These are phyloP conservation scores for Wilhelminamyces savonicus DNA, from an alignment of 805 yeast species.

Conservation along the genomic window DNA sequence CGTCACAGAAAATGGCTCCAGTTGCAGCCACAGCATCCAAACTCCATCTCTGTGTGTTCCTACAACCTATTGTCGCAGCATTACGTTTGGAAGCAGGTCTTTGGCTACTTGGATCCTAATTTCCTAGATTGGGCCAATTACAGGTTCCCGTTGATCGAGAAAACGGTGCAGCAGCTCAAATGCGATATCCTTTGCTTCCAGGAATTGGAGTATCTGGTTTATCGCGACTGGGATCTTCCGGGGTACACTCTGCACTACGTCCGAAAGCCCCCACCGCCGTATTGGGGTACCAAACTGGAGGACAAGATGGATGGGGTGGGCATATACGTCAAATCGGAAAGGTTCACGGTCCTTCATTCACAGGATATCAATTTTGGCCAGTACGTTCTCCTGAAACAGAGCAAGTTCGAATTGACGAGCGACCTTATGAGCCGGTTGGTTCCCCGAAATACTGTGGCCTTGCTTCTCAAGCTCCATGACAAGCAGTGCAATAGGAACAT, in stretches of 20 bases:
- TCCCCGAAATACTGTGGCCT: slow-evolving; percentile 51
- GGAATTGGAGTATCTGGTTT: slow-evolving; percentile 43
- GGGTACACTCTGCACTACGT: slow-evolving; percentile 41
- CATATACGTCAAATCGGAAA: slow-evolving; percentile 42
- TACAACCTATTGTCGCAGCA: slow-evolving; percentile 47
- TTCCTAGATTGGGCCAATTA: slow-evolving; percentile 43
- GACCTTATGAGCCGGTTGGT: slow-evolving; percentile 31
- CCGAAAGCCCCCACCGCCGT: slow-evolving; percentile 44
- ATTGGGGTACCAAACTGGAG: slow-evolving; percentile 40
- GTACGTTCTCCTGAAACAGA: slow-evolving; percentile 14
- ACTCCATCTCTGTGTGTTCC: slow-evolving; percentile 24
- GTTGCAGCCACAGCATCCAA: slow-evolving; percentile 2
- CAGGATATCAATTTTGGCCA: slow-evolving; percentile 26
- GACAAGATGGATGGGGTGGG: slow-evolving; percentile 57
- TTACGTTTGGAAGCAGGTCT: slow-evolving; percentile 56
- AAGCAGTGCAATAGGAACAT: slow-evolving; percentile 30
- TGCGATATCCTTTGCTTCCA: slow-evolving; percentile 59
- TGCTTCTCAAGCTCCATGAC: slow-evolving; percentile 45
- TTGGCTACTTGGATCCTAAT: slow-evolving; percentile 41
- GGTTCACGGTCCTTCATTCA: slow-evolving; percentile 36
- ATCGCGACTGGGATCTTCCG: slow-evolving; percentile 21
- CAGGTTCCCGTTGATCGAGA: slow-evolving; percentile 31
- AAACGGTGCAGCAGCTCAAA: slow-evolving; percentile 29
- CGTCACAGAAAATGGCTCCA: slow-evolving; percentile 15
- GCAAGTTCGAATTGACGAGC: slow-evolving; percentile 22